Conservation (phyloP, 1,284 basidiomycete genomes). For the Ganoderma sinense region DNA sequence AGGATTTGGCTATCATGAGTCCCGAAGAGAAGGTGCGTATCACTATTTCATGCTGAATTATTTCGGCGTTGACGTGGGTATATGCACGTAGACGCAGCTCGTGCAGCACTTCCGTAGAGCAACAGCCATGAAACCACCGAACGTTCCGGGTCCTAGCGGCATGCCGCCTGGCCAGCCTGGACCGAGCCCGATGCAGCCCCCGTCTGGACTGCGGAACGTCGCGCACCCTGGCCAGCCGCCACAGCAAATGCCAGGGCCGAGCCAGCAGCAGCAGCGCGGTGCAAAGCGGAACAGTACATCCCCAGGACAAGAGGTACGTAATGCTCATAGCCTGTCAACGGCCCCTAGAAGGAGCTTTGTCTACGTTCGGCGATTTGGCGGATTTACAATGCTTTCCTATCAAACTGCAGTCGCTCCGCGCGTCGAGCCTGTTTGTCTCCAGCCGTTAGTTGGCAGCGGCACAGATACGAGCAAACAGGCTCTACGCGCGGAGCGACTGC, state of each 20-base stretch:
- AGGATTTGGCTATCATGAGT: conserved; percentile 54
- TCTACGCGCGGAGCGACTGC: no score
- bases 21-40: conserved; percentile 63
- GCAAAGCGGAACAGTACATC: conserved; percentile 73
- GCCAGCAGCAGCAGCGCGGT: conserved; percentile 44
- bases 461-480: no score
- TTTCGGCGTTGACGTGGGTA: conserved; percentile 4
- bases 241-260: conserved; percentile 37
- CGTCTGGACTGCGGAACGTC: conserved; percentile 34
- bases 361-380: no score
- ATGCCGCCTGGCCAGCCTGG: conserved; percentile 35
- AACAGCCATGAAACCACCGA: conserved; percentile 15
- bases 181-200: conserved; percentile 41
- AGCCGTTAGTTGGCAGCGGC: no score
- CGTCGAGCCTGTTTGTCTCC: no score
- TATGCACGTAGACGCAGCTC: conserved; percentile 42
- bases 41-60: background rate
- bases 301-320: conserved; percentile 70
- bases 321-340: no score
- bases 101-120: conserved; percentile 39
- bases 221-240: conserved; percentile 27
- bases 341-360: no score
- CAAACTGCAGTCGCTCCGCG: no score
- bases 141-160: conserved; percentile 28
- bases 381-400: no score